Evolutionary conservation across 2,329 filamentous ascomycete genomes (phyloP).

Genomic region (Phyllosticta capitalensis): DNA sequence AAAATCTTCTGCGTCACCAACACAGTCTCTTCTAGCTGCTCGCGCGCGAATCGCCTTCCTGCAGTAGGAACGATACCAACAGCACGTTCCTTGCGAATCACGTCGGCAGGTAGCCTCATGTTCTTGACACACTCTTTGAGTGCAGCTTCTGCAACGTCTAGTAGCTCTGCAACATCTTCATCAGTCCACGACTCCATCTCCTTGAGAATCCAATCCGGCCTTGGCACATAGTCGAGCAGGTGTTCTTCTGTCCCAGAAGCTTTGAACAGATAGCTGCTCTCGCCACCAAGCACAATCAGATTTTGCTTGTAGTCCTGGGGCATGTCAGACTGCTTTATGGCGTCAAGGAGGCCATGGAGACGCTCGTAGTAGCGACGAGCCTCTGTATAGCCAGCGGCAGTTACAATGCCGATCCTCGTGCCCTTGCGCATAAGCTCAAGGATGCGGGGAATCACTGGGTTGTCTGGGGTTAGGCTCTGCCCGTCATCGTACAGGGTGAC

Average conservation of each 20-base stretch:
- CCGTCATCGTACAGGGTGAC: conserved; percentile 87
- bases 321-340: conserved; percentile 57
- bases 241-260: conserved; percentile 50
- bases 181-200: conserved; percentile 74
- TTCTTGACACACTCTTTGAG: conserved; percentile 72
- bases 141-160: conserved; percentile 80
- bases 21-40: conserved; percentile 91
- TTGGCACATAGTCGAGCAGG: conserved; percentile 56
- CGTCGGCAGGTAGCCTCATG: conserved; percentile 66
- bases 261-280: conserved; percentile 90
- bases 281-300: conserved; percentile 86
- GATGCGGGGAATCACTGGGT: conserved; percentile 63
- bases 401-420: conserved; percentile 88
- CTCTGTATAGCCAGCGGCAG: conserved; percentile 88
- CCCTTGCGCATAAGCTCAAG: conserved; percentile 64
- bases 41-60: conserved; percentile 63
- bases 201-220: conserved; percentile 61
- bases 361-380: conserved; percentile 78
- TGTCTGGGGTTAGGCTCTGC: conserved; percentile 62
- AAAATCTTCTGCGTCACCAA: conserved; percentile 88
- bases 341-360: conserved; percentile 76
- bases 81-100: conserved; percentile 77
- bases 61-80: conserved; percentile 49
- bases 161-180: conserved; percentile 64
- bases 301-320: conserved; percentile 61